Base-by-base conservation (phyloP, 495 filamentous ascomycete species). In the Penicillium subrubescens region DNA sequence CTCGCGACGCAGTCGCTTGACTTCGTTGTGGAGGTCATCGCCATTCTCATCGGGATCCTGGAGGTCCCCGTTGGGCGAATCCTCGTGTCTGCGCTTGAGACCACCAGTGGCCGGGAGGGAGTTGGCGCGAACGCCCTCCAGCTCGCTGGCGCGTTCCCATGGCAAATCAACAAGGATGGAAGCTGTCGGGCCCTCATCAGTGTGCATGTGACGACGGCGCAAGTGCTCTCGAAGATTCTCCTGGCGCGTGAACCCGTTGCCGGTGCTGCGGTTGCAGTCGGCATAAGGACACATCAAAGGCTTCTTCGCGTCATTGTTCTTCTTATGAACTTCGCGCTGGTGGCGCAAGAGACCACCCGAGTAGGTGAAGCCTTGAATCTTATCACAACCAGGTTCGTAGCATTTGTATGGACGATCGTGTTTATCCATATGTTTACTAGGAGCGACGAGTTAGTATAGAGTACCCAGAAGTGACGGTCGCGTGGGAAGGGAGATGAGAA, bases 401-500 rank as follows among this genome's bases (percentile, higher is more conserved):
- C 94, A 97, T 62, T 92, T 90, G 78, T 96, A 97, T 0, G 94
- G 94, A 19, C 94, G 83, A 60, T 94, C 92, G 71, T 97, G 94
- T 77, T 97, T 97, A 79, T 97, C 94, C 92, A 96, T 96, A 74
- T 97, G 94, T 79, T 97, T 94, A 62, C 93, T 94, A 64, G 57
- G 19, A 6, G 17, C 57, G 46, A 53, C 31, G 10, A n/a, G 64
- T 73, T 65, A 71, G 63, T 63, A 71, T 71, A 21, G 8, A 19
- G 23, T 33, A 48, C 10, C 19, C 17, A 59, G 29, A 1, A 14
- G 35, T 10, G 35, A 37, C 35, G 35, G 10, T 17, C 37, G 15
- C 37, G 14, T 17, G n/a, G 25, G 23, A 61, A 41, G n/a, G 25
- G 37, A 27, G 34, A 41, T 31, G 8, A 27, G 43, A 50, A 41